A percentile compares a stretch with the other conserved stretches of the same genome.
phyloP scores from a whole-genome alignment of 805 yeast species.

The Teunomyces lycoperdinae region DNA sequence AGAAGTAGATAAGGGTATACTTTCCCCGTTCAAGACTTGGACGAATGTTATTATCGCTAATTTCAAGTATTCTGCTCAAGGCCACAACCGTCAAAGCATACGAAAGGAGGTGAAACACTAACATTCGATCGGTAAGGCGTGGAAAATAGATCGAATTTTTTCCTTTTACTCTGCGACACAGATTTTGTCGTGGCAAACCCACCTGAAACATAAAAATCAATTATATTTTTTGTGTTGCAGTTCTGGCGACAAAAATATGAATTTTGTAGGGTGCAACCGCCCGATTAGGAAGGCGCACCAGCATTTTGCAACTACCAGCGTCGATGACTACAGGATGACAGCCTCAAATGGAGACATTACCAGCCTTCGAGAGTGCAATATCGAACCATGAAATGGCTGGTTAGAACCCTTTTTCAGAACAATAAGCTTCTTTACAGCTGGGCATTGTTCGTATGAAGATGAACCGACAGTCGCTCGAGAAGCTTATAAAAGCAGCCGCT shows the following conservation, averaged over 20 bases:
- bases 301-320: slow-evolving; percentile 4
- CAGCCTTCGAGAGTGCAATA: not conserved
- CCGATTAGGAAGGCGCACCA: slow-evolving; percentile 5
- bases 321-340: not conserved
- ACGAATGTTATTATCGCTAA: slow-evolving; percentile 11
- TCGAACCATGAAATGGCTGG: not conserved
- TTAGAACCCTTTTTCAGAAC: not conserved
- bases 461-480: not conserved
- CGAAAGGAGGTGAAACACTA: not conserved
- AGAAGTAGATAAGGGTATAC: slow-evolving; percentile 47
- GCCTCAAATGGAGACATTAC: not conserved
- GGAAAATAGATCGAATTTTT: not conserved
- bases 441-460: not conserved
- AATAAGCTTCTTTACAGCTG: not conserved
- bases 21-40: slow-evolving; percentile 17
- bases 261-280: not conserved
- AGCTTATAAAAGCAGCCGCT: not conserved
- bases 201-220: not conserved
- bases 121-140: not conserved
- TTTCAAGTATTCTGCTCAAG: slow-evolving; percentile 3
- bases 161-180: not conserved
- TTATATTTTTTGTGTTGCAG: not conserved
- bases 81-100: not conserved
- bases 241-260: not conserved
- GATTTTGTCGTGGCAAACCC: too few species aligned